Evolutionary conservation across 2,329 filamentous ascomycete genomes (phyloP), one percentile per base, ranked within the genome.

Genomic region (Xylaria multiplex): DNA sequence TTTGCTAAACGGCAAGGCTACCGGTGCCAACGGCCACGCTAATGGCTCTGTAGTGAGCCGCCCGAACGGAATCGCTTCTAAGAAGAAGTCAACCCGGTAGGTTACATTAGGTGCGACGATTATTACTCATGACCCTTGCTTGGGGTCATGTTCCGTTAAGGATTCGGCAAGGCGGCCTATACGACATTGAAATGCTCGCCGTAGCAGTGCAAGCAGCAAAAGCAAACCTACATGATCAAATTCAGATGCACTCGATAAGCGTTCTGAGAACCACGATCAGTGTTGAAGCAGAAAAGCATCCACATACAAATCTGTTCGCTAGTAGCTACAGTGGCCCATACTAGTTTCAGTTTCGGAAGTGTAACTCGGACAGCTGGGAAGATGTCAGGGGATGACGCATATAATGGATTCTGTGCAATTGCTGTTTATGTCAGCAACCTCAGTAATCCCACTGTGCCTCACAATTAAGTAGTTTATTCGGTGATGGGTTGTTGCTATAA

Each of bases 1-100:
- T 45, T 54, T 72, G 56, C 67, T 71, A 9, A 78, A 78, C 56
- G 77, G 77, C 13, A 64, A 70, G 11, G 54, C 65, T 22, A 65
- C 67, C 27, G 69, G 68, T 40, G 60, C 62, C 53, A 77, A 76
- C 37, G 74, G 69, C 16, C 46, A 67, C 40, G 59, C 73, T 16
- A 76, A 76, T 57, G 73, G 74, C 19, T 50, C 59, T 35, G 61
- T 54, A 19, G 73, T 73, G 59, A 67, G 46, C 27, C 68, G 69
- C 19, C 32, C 68, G 11, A 75, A 74, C 52, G 72, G 72, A 40
- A 55, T 63, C 6, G 58, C 67, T 1, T 64, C 71, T 46, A 73
- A 72, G 48, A 74, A 72, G 61, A 74, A 73, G 66, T 69, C 73
- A 27, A 43, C 58, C 40, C 70, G 70, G 62, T 75, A 73, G 53